Evolutionary conservation across 164 flowering plant genomes (phyloP).

Genomic region (Chimonanthus salicifolius): DNA sequence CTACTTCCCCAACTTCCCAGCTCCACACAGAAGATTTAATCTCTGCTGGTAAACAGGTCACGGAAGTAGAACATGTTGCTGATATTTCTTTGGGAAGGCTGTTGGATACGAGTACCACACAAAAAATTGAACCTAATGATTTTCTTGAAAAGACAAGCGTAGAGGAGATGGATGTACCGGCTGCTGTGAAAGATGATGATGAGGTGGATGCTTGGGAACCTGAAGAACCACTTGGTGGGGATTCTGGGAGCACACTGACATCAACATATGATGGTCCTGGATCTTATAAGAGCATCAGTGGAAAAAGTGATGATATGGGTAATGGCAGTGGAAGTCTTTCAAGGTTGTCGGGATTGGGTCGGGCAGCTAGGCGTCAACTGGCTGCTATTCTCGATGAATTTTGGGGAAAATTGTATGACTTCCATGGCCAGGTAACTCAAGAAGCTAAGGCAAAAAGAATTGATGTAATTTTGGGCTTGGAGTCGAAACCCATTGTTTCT

Average conservation of each 20-base stretch:
- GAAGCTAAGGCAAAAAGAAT: constrained; percentile 68
- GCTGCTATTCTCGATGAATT: constrained; percentile 83
- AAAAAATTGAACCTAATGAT: constrained; percentile 25
- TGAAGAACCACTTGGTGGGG: constrained; percentile 41
- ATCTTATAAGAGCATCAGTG: constrained; percentile 70
- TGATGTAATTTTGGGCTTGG: constrained; percentile 49
- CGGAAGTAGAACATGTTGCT: constrained; percentile 16
- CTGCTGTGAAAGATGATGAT: constrained; percentile 42
- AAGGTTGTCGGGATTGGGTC: constrained; percentile 86
- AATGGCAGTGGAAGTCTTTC: constrained; percentile 82
- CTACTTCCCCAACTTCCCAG: constrained; percentile 6
- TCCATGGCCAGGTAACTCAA: constrained; percentile 67
- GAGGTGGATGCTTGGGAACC: constrained; percentile 58
- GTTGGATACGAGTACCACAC: constrained; percentile 12
- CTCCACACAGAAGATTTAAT: constrained; percentile 23
- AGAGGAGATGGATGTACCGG: constrained; percentile 32
- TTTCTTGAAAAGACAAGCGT: constrained; percentile 32
- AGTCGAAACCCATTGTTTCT: constrained; percentile 30
- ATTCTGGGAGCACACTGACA: constrained; percentile 31
- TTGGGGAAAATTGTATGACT: constrained; percentile 92
- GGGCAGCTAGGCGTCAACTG: constrained; percentile 85
- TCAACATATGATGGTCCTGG: constrained; percentile 65
- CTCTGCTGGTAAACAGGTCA: constrained; percentile 11
- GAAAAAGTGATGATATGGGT: constrained; percentile 74
- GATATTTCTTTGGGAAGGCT: constrained; percentile 27